Percentiles rank a stretch among this genome's conserved stretches.
phyloP scores from a whole-genome alignment of 106 monocot species.

The Apostasia ramifera region DNA sequence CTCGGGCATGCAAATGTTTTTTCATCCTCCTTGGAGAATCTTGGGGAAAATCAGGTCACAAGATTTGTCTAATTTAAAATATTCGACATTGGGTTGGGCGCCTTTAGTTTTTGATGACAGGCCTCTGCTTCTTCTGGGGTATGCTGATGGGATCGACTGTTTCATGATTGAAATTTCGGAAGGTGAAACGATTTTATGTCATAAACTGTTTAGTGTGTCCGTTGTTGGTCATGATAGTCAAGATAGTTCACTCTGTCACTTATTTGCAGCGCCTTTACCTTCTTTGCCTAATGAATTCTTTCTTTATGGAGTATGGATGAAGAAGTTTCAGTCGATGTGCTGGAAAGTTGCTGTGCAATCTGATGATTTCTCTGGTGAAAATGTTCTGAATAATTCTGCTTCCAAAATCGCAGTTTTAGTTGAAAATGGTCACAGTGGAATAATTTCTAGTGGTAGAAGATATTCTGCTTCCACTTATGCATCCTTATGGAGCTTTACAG shows the following conservation, averaged over 20 bases:
- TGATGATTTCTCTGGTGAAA: conserved; percentile 26
- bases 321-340: conserved; percentile 51
- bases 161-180: conserved; percentile 38
- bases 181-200: conserved; percentile 29
- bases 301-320: conserved; percentile 54
- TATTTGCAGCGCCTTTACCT: conserved; percentile 44
- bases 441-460: conserved; percentile 17
- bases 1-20: conserved; percentile 23
- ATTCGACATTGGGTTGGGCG: conserved; percentile 65
- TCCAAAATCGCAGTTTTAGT: conserved; percentile 6
- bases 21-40: conserved; percentile 48
- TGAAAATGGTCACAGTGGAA: conserved; percentile 9
- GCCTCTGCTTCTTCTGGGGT: conserved; percentile 66
- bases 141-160: conserved; percentile 69
- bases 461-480: conserved; percentile 29
- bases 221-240: conserved; percentile 25
- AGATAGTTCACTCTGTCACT: conserved; percentile 37
- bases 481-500: conserved; percentile 40
- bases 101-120: conserved; percentile 56
- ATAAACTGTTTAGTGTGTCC: conserved; percentile 55
- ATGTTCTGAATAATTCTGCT: conserved; percentile 18
- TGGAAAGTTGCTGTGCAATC: conserved; percentile 70
- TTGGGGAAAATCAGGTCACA: conserved; percentile 40
- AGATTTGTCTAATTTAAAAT: conserved; percentile 28
- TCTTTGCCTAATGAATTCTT: conserved; percentile 50